A percentile compares a stretch with the other conserved stretches of the same genome.
Evolutionary conservation across 2,329 filamentous ascomycete species (phyloP).

Genomic region (Fusarium verrucosum): DNA sequence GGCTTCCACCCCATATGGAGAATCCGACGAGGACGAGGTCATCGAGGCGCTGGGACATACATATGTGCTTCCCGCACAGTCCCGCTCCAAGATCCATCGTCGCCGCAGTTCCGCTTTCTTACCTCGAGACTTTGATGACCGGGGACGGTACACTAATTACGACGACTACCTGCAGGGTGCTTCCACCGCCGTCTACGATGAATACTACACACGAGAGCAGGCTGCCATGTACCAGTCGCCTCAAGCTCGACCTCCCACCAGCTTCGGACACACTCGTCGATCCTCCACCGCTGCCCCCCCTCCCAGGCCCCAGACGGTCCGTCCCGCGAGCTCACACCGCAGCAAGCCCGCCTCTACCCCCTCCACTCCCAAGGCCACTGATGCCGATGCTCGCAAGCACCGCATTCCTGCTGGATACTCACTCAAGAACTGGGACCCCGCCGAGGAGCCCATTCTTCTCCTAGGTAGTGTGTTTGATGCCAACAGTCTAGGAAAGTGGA

Average conservation of each 20-base stretch:
- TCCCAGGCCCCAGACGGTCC: slow-evolving; percentile 62
- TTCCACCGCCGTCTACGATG: slow-evolving; percentile 47
- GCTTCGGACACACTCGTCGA: slow-evolving; percentile 57
- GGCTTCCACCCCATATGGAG: slow-evolving; percentile 66
- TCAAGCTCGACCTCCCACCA: slow-evolving; percentile 53
- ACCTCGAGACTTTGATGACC: slow-evolving; percentile 56
- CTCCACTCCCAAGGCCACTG: slow-evolving; percentile 61
- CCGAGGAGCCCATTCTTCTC: slow-evolving; percentile 91
- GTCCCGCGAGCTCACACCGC: slow-evolving; percentile 51
- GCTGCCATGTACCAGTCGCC: slow-evolving; percentile 53
- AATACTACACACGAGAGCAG: slow-evolving; percentile 50
- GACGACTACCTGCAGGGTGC: slow-evolving; percentile 63
- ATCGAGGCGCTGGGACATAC: slow-evolving; percentile 64
- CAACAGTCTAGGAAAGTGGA: slow-evolving; percentile 98
- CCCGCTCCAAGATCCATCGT: slow-evolving; percentile 51
- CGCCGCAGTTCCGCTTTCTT: slow-evolving; percentile 49
- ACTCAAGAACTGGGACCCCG: slow-evolving; percentile 97
- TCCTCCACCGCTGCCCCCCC: slow-evolving; percentile 61
- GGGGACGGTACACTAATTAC: slow-evolving; percentile 68
- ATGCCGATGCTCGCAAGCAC: slow-evolving; percentile 69
- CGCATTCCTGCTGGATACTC: slow-evolving; percentile 90
- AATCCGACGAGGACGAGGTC: slow-evolving; percentile 71
- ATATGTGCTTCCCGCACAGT: slow-evolving; percentile 62
- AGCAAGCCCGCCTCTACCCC: slow-evolving; percentile 45
- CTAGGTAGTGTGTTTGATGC: slow-evolving; percentile 96